Percentiles rank a stretch among this genome's conserved stretches.
Conservation (phyloP, 1,284 basidiomycete species). For the Rugiboletus extremiorientalis region DNA sequence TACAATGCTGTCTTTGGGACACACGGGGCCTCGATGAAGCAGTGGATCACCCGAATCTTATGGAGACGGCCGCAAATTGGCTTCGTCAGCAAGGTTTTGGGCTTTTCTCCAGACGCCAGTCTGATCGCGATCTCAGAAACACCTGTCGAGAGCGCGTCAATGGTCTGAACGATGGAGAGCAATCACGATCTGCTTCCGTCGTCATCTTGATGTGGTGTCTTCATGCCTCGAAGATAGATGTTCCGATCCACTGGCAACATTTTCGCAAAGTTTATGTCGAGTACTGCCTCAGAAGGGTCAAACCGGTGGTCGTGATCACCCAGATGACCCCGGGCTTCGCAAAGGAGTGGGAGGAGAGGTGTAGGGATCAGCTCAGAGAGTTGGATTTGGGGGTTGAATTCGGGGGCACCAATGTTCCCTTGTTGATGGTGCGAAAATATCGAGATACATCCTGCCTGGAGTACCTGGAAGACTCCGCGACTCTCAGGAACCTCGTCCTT, state of each 20-base stretch:
- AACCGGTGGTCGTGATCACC: slow-evolving; percentile 27
- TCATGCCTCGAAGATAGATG: slow-evolving; percentile 31
- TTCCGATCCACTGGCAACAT: slow-evolving; percentile 27
- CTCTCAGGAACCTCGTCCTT: slow-evolving; percentile 19
- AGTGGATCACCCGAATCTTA: slow-evolving; percentile 23
- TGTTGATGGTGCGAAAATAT: slow-evolving; percentile 18
- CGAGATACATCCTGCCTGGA: slow-evolving; percentile 17
- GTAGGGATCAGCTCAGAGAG: slow-evolving; percentile 10
- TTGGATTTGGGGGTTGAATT: slow-evolving; percentile 10
- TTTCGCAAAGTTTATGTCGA: slow-evolving; percentile 29
- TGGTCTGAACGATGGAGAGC: slow-evolving; percentile 11
- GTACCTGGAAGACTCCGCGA: slow-evolving; percentile 19
- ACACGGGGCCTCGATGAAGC: slow-evolving; percentile 31
- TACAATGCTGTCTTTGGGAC: slow-evolving; percentile 25
- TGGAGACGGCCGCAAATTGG: slow-evolving; percentile 23
- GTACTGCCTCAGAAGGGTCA: slow-evolving; percentile 24
- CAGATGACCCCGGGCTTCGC: slow-evolving; percentile 24
- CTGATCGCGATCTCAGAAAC: slow-evolving; percentile 22
- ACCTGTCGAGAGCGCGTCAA: slow-evolving; percentile 19
- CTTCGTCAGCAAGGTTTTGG: slow-evolving; percentile 27
- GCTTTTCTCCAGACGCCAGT: slow-evolving; percentile 14
- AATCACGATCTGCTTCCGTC: slow-evolving; percentile 1
- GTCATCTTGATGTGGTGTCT: slow-evolving; percentile 30
- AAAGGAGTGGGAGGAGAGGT: slow-evolving; percentile 23
- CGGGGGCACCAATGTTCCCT: not conserved